Evolutionary conservation across 2,329 filamentous ascomycete species (phyloP), one percentile per base, ranked within the genome.

Genomic region (Neonectria sp.): DNA sequence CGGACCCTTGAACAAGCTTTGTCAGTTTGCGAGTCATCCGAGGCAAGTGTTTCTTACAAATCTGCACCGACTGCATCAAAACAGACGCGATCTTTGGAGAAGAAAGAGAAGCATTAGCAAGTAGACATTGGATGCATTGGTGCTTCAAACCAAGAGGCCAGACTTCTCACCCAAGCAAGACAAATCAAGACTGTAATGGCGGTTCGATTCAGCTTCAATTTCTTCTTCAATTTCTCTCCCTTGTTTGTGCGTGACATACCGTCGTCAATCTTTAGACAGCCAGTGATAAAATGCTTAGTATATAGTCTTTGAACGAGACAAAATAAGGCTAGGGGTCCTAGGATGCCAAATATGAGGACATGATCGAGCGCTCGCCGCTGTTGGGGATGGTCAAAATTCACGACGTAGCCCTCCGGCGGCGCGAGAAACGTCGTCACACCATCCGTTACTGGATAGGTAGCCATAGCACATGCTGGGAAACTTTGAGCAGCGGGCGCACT

Each of bases 301-400:
- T 79, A 79, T 0, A 79, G 27, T n/a, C 77, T 65, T 13, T 79
- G 77, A 1, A 63, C 33, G 0, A 79, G 29, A 7, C 73, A 67
- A 0, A 68, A 0, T 0, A 67, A 29, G 0, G 77, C 71, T 3
- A 79, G 35, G 0, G 67, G 46, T 0, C 72, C 71, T 0, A 76
- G 45, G 0, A 78, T 56, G 0, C 70, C 77, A 9, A 77, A 76
- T 1, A 79, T 67, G 0, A 75, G 53, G 15, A 73, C 79, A 15
- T 76, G 72, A 0, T 75, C 59, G 1, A 71, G 15, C 1, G 70
- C 73, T 15, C 68, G 65, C 9, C 74, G 75, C 3, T 65, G 60
- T 13, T 73, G 69, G 0, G 79, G 78, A 15, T 79, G 62, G 5
- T 74, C 68, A 49, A 81, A 80, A 35, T 81, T 64, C 13, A 79